Evolutionary conservation across 805 yeast genomes (phyloP), one percentile per base, ranked within the genome.

Genomic region (Kuraishia cidri): DNA sequence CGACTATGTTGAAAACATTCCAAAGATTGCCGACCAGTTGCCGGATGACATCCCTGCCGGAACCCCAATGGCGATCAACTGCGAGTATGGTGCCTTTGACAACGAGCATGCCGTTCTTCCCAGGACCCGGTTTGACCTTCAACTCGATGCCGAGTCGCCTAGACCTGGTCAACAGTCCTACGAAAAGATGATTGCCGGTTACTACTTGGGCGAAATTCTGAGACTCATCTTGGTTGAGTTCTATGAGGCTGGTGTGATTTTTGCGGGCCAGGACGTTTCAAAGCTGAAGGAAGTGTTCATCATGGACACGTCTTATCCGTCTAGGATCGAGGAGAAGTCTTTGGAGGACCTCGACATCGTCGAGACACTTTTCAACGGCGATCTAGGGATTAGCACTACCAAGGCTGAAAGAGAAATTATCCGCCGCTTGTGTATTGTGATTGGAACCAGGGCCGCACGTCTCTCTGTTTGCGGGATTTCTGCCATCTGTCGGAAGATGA

Each of bases 61-160:
- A 31, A 69, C 81, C 27, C 77, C 80, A 41, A 88, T 90, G 94
- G 96, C 96, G 35, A 90, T 90, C 58, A 90, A 90, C 70, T 87
- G 97, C 69, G 98, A 90, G 66, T 90, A 90, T 64, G 97, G 98
- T 51, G 90, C 97, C 5, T 90, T 90, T 55, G 97, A 90, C 58
- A 88, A 86, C 54, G 96, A 86, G 60, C 94, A 81, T 50, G 37
- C 45, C 7, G 72, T 79, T 23, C 70, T 90, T 47, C 97, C 97
- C 53, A 76, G 96, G 64, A 88, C 94, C 44, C 79, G 79, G 56
- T 90, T 76, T 58, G 98, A 90, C 59, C 53, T 78, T 35, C 68
- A 64, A 43, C 79, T 90, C 43, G 97, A 90, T 58, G 65, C 60
- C 19, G 80, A 82, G 51, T 81, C 94, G 26, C 97, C 97, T 48